phyloP scores from a whole-genome alignment of 139 green algal species.

The Chlorella sorokiniana region DNA sequence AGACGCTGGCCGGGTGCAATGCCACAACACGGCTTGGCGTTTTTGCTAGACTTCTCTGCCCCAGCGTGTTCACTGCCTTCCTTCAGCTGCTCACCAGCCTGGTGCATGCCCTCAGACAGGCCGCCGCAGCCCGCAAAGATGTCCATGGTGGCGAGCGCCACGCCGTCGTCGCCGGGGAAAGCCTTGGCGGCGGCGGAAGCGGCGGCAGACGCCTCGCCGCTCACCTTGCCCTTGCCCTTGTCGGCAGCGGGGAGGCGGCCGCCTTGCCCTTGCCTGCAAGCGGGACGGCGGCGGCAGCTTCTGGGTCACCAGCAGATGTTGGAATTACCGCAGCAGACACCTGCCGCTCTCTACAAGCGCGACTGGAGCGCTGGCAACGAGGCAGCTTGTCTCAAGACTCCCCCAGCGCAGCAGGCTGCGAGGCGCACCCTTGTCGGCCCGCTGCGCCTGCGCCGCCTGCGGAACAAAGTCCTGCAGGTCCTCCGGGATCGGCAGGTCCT shows the following conservation, averaged over 20 bases:
- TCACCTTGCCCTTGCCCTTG: conserved; percentile 49
- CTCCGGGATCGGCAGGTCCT: conserved; percentile 21
- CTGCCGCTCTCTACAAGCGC: too few relatives aligned
- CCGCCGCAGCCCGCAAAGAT: conserved; percentile 97
- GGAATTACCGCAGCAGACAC: too few relatives aligned
- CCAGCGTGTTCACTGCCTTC: background rate
- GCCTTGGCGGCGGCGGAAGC: background rate
- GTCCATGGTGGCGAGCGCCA: conserved; percentile 84
- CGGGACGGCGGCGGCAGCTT: background rate
- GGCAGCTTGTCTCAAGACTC: too few relatives aligned
- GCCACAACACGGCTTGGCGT: too few relatives aligned
- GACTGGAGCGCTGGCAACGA: background rate
- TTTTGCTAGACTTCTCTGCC: too few relatives aligned
- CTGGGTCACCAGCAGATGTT: too few relatives aligned
- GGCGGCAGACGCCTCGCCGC: background rate
- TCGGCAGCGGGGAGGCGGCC: background rate
- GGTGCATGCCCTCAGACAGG: conserved; percentile 93
- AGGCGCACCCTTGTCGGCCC: conserved; percentile 13
- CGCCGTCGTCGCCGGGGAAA: conserved; percentile 43
- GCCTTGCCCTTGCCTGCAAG: conserved; percentile 46
- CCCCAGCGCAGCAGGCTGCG: too few relatives aligned
- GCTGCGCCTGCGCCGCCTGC: background rate
- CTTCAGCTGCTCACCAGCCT: conserved; percentile 53
- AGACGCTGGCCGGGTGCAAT: too few relatives aligned
- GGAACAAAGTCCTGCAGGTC: conserved; percentile 8